These are phyloP conservation scores for Ampelomyces quisqualis DNA, from an alignment of 2,329 filamentous ascomycete genomes.

Conservation along the genomic window DNA sequence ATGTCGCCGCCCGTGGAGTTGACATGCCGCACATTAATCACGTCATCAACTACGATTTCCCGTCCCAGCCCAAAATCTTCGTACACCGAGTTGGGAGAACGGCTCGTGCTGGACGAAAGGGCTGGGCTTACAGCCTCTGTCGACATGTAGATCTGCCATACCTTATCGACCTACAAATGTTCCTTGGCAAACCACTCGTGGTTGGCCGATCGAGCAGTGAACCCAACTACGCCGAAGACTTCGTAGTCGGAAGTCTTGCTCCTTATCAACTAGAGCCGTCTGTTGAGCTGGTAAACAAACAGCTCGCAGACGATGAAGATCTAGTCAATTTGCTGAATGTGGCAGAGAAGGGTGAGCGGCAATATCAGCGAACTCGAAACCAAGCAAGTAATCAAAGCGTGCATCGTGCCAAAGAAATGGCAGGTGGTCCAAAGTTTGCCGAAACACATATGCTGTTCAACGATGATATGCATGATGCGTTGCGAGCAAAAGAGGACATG, in stretches of 20 bases:
- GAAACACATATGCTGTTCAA: constrained; percentile 79
- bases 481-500: constrained; percentile 76
- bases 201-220: constrained; percentile 64
- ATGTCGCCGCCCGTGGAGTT: constrained; percentile 95
- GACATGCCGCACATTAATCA: constrained; percentile 96
- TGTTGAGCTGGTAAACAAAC: constrained; percentile 80
- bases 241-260: constrained; percentile 76
- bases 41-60: constrained; percentile 98
- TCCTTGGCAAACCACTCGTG: constrained; percentile 80
- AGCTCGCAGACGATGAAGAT: constrained; percentile 74
- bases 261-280: constrained; percentile 72
- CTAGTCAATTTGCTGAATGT: constrained; percentile 70
- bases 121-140: constrained; percentile 93
- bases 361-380: constrained; percentile 87
- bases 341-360: constrained; percentile 82
- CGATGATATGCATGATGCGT: constrained; percentile 58
- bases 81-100: constrained; percentile 96
- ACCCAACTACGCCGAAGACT: constrained; percentile 75
- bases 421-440: constrained; percentile 68
- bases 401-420: constrained; percentile 78
- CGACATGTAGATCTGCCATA: constrained; percentile 88
- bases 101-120: constrained; percentile 85
- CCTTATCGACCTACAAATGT: constrained; percentile 88
- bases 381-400: constrained; percentile 88
- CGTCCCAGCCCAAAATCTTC: constrained; percentile 93